A percentile compares a stretch with the other conserved stretches of the same genome.
Evolutionary conservation across 192 early-diverging fungal genomes (phyloP).

Genomic region (Entophlyctis luteolus): DNA sequence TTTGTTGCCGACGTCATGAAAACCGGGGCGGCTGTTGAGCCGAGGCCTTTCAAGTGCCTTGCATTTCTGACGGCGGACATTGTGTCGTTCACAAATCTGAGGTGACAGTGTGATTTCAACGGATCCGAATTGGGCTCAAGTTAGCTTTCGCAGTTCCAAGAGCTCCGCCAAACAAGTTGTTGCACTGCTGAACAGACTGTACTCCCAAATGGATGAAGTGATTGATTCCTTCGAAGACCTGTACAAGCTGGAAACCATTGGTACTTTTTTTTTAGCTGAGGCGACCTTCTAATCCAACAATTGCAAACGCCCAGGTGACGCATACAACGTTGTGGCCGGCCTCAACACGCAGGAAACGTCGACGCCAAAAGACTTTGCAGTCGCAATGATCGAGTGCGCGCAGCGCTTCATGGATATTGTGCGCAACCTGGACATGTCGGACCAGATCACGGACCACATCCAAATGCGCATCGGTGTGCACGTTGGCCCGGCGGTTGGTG

Average conservation of each 20-base stretch:
- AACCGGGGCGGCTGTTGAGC: constrained; percentile 26
- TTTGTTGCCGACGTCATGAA: constrained; percentile 41
- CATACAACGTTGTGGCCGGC: constrained; percentile 38
- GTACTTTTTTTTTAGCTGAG: neutral
- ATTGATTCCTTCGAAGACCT: constrained; percentile 38
- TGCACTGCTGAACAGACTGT: constrained; percentile 40
- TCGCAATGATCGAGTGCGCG: constrained; percentile 35
- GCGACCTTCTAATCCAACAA: neutral
- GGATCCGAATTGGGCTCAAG: neutral
- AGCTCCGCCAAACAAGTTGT: constrained; percentile 33
- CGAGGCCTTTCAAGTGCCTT: constrained; percentile 30
- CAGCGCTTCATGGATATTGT: constrained; percentile 33
- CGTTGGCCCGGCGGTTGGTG: constrained; percentile 38
- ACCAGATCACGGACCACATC: constrained; percentile 33
- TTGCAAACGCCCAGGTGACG: constrained; percentile 15
- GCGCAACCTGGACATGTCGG: constrained; percentile 38
- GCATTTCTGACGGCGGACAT: constrained; percentile 34
- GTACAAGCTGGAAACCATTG: constrained; percentile 45
- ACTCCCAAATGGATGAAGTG: constrained; percentile 34
- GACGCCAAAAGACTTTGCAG: constrained; percentile 18
- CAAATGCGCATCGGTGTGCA: constrained; percentile 43
- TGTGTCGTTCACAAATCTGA: constrained; percentile 41
- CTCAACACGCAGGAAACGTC: constrained; percentile 28
- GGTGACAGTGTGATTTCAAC: neutral
- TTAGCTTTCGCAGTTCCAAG: constrained; percentile 7